Conservation (phyloP, 257 asterid genomes). For the Gentiana macrophylla region DNA sequence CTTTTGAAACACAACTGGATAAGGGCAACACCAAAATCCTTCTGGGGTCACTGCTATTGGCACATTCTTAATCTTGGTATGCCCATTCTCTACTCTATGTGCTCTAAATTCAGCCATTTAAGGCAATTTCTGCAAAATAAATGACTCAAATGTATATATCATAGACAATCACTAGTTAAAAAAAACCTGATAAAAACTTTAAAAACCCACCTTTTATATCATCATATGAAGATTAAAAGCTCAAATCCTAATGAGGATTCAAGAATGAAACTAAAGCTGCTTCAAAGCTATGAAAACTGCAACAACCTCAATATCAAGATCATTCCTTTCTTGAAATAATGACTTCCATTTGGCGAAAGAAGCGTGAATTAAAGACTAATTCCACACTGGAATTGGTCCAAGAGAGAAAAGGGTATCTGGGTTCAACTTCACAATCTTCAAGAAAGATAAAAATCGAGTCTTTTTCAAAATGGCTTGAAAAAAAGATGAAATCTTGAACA, state of each 20-base stretch:
- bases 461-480: slow-evolving; percentile 18
- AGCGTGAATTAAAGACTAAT: background rate
- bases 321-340: no score
- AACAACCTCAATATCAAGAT: no score
- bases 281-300: no score
- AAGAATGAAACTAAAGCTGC: no score
- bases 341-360: no score
- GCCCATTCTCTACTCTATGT: slow-evolving; percentile 61
- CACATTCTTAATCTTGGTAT: slow-evolving; percentile 58
- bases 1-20: slow-evolving; percentile 82
- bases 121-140: slow-evolving; percentile 16
- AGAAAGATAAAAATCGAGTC: slow-evolving; percentile 25
- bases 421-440: background rate
- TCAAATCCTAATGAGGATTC: no score
- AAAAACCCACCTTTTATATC: background rate
- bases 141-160: slow-evolving; percentile 12
- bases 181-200: background rate
- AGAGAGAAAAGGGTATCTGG: background rate
- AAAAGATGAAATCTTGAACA: slow-evolving; percentile 15
- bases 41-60: slow-evolving; percentile 98
- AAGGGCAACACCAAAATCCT: slow-evolving; percentile 99
- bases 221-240: no score
- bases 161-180: slow-evolving; percentile 12
- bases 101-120: slow-evolving; percentile 63
- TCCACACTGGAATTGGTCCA: background rate